Base-by-base conservation (phyloP, 148 eudicot species). In the Camellia lanceoleosa region DNA sequence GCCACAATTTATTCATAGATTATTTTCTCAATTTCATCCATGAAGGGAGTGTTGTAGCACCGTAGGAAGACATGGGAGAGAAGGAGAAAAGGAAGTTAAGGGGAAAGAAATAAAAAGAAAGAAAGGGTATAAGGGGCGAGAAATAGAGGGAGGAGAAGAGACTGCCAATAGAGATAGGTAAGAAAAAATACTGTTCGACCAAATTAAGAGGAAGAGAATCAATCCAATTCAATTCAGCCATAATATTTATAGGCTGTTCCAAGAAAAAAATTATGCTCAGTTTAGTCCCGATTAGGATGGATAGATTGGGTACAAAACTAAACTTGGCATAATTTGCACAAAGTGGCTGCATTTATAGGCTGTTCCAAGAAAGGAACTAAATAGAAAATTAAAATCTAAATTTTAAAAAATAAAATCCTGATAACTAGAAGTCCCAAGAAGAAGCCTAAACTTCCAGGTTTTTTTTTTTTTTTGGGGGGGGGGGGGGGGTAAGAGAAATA, bases 141-240 rank as follows among this genome's bases (percentile, higher is more conserved):
- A 12, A 71, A 49, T 10, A 8, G 41, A 47, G 54, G 30, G 74
- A 49, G 74, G 59, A 71, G 74, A 71, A 47, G 71, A 20, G 77
- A 59, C 77, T 18, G 70, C 70, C 14, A 30, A 51, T 30, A 65
- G 68, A 65, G 68, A 62, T 4, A 62, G 62, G 19, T 7, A 23
- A 73, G 44, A 30, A 54, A 23, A 54, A 20, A 9, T 23, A 19
- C 7, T 23, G 5, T 15, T 71, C 54, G 46, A 61, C 19, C 76
- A 52, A 73, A 12, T 73, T 73, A 23, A 23, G 44, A 4, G 13
- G 11, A 56, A 52, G 49, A 54, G 42, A 43, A 74, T 9, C 10
- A 41, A 56, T 74, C 7, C 20, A 41, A 16, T 58, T n/a, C 51
- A 38, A 56, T 42, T 73, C 23, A 74, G 64, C 49, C 23, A 14